Conservation (phyloP, 441 rosid species). For the Gossypium davidsonii region DNA sequence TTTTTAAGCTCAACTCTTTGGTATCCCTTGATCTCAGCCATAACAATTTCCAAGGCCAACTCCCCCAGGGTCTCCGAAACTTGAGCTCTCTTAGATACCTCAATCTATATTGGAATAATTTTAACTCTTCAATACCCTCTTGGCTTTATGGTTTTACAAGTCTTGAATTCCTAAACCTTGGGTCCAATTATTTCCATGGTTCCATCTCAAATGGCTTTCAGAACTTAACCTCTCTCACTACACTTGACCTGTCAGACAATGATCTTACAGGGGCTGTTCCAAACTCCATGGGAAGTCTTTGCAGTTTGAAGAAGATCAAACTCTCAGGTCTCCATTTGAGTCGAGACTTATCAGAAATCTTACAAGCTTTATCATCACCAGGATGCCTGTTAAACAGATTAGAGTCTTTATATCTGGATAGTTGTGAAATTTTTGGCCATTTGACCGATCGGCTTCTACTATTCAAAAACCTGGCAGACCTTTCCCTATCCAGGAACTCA, state of each 20-base stretch:
- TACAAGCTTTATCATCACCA: not conserved
- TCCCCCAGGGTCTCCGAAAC: slow-evolving; percentile 20
- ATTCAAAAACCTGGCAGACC: not conserved
- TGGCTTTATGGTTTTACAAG: slow-evolving; percentile 8
- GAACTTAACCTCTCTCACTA: not conserved
- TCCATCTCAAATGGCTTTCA: not conserved
- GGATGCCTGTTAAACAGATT: not conserved
- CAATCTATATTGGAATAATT: not conserved
- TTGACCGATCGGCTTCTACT: not conserved
- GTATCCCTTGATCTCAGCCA: slow-evolving; percentile 13
- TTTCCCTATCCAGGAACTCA: not conserved
- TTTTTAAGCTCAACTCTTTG: not conserved
- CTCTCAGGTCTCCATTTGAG: not conserved
- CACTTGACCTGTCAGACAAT: not conserved
- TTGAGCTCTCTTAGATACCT: slow-evolving; percentile 24
- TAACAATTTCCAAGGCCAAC: slow-evolving; percentile 4
- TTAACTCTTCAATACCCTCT: slow-evolving; percentile 17
- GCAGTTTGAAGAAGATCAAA: not conserved
- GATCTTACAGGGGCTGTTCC: not conserved
- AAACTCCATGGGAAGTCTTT: slow-evolving; percentile 8
- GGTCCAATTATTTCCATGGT: slow-evolving; percentile 12
- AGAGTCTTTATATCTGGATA: not conserved
- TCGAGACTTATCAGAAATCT: not conserved
- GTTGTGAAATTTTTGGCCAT: not conserved
- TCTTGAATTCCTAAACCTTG: slow-evolving; percentile 10